A percentile compares a stretch with the other conserved stretches of the same genome.
These are phyloP conservation scores for Brachypodium distachyon DNA, from an alignment of 202 grass and related monocot species.

Conservation along the genomic window DNA sequence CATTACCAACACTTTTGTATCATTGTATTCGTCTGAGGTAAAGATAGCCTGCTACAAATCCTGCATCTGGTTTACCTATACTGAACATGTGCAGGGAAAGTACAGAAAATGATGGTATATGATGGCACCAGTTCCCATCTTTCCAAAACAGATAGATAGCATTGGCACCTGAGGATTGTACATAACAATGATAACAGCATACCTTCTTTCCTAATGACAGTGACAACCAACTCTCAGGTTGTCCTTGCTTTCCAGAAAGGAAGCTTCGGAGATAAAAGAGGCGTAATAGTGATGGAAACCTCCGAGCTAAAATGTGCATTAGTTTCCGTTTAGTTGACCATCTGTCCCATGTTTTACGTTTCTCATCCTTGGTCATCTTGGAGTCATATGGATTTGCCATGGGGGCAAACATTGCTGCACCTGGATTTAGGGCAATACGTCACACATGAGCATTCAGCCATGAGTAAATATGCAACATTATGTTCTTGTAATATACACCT, in stretches of 20 bases:
- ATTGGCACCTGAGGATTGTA: not conserved
- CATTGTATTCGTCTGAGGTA: not conserved
- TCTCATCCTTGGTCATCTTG: slow-evolving; percentile 89
- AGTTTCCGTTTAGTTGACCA: slow-evolving; percentile 81
- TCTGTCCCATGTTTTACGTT: slow-evolving; percentile 67
- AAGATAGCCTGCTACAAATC: not conserved
- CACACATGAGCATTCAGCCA: not conserved
- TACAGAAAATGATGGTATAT: not conserved
- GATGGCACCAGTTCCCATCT: not conserved
- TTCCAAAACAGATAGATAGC: slow-evolving; percentile 8
- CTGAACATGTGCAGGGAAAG: not conserved
- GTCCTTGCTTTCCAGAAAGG: slow-evolving; percentile 75
- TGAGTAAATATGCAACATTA: not conserved
- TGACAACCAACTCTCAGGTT: slow-evolving; percentile 71
- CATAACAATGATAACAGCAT: slow-evolving; percentile 5
- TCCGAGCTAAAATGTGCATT: slow-evolving; percentile 85
- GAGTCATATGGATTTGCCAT: slow-evolving; percentile 85
- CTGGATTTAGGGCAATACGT: slow-evolving; percentile 33
- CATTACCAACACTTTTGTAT: not conserved
- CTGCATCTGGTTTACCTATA: not conserved
- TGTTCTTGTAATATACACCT: not conserved
- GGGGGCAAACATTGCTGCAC: slow-evolving; percentile 89
- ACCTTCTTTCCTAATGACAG: slow-evolving; percentile 79
- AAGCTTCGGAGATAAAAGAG: slow-evolving; percentile 73
- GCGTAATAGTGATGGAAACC: slow-evolving; percentile 71